A percentile compares a stretch with the other conserved stretches of the same genome.
These are phyloP conservation scores for Serendipita sp. DNA, from an alignment of 1,284 basidiomycete species.

Conservation along the genomic window DNA sequence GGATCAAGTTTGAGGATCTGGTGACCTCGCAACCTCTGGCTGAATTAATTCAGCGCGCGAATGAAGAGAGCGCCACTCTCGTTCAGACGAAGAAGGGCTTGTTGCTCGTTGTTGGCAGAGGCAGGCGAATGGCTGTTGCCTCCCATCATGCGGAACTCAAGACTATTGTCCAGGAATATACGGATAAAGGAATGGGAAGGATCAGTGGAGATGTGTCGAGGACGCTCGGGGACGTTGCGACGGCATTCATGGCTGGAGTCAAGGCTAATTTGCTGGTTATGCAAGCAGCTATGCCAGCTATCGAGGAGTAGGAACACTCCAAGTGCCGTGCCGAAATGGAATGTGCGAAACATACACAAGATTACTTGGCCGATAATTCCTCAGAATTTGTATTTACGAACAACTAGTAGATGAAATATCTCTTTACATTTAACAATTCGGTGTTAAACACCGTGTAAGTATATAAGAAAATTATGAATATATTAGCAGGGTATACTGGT, in stretches of 20 bases:
- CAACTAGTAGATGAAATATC: too few relatives aligned
- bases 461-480: too few relatives aligned
- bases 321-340: too few relatives aligned
- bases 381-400: too few relatives aligned
- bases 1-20: slow-evolving; percentile 43
- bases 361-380: too few relatives aligned
- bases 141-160: slow-evolving; percentile 51
- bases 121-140: slow-evolving; percentile 50
- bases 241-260: slow-evolving; percentile 50
- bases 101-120: slow-evolving; percentile 54
- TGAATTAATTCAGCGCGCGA: slow-evolving; percentile 30
- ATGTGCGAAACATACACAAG: too few relatives aligned
- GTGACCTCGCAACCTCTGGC: slow-evolving; percentile 41
- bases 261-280: slow-evolving; percentile 54
- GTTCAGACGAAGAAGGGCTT: slow-evolving; percentile 30
- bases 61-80: slow-evolving; percentile 14
- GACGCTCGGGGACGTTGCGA: slow-evolving; percentile 71
- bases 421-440: too few relatives aligned
- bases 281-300: slow-evolving; percentile 33
- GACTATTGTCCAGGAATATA: slow-evolving; percentile 43
- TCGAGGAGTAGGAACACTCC: background rate
- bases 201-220: slow-evolving; percentile 53
- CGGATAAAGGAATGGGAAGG: slow-evolving; percentile 27
- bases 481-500: too few relatives aligned
- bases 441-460: too few relatives aligned